phyloP scores from a whole-genome alignment of 2,329 filamentous ascomycete species.

The Monosporascus sp. region DNA sequence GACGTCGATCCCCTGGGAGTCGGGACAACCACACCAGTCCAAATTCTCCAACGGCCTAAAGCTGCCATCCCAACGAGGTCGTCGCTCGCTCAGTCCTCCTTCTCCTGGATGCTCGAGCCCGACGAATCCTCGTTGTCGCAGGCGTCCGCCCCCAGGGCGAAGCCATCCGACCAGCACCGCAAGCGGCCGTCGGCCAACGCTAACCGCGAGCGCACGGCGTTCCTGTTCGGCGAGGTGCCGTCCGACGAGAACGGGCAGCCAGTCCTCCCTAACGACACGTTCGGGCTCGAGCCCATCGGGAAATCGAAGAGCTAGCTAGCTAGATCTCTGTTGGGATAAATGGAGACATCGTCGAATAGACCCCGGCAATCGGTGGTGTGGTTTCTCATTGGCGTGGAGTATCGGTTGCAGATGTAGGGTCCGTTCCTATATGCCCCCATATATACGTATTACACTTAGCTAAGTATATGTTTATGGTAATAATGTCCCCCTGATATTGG shows the following conservation, averaged over 20 bases:
- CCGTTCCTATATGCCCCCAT: too few species aligned
- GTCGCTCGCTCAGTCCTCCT: constrained; percentile 66
- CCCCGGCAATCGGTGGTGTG: too few species aligned
- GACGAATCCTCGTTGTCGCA: constrained; percentile 30
- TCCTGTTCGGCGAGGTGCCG: constrained; percentile 52
- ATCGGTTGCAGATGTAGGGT: too few species aligned
- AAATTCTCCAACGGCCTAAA: constrained; percentile 25
- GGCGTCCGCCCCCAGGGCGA: constrained; percentile 11
- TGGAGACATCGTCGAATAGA: too few species aligned
- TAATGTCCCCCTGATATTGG: too few species aligned
- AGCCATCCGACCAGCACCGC: constrained; percentile 22
- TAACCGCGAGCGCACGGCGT: constrained; percentile 51
- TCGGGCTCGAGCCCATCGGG: constrained; percentile 48
- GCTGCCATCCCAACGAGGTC: constrained; percentile 56
- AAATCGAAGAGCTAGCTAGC: constrained; percentile 16
- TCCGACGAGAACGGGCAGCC: constrained; percentile 29
- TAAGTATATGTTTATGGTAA: too few species aligned
- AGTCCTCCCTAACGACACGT: constrained; percentile 45
- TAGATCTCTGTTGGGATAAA: too few species aligned
- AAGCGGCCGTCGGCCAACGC: constrained; percentile 38
- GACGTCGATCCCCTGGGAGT: constrained; percentile 20
- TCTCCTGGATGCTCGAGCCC: constrained; percentile 72
- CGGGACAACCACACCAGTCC: constrained; percentile 11
- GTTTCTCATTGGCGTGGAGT: too few species aligned
- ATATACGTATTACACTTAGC: too few species aligned